Conservation (phyloP, 352 stramenopile genomes). For the Phytophthora citrophthora region DNA sequence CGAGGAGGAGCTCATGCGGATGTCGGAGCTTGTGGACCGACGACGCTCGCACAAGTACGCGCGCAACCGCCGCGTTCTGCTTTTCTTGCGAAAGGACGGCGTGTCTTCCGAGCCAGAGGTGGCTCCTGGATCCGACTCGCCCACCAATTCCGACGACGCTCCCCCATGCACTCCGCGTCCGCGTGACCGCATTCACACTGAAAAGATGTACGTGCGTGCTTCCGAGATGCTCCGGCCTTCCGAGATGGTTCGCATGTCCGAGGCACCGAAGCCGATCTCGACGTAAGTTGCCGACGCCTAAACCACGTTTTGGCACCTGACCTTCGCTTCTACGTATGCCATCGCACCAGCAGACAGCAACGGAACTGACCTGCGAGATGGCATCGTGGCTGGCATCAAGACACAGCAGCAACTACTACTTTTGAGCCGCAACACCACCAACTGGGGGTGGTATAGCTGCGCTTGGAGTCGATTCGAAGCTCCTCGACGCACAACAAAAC, state of each 20-base stretch:
- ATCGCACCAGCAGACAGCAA: slow-evolving; percentile 33
- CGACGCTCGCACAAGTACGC: slow-evolving; percentile 66
- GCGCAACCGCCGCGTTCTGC: slow-evolving; percentile 55
- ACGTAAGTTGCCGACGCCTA: slow-evolving; percentile 11
- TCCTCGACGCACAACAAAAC: slow-evolving; percentile 25
- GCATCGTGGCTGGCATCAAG: slow-evolving; percentile 2
- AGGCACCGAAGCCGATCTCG: slow-evolving; percentile 29
- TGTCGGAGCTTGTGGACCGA: slow-evolving; percentile 54
- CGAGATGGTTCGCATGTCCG: slow-evolving; percentile 30
- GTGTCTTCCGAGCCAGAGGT: slow-evolving; percentile 12
- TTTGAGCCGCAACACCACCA: slow-evolving; percentile 24
- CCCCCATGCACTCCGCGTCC: slow-evolving; percentile 23
- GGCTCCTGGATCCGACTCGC: background rate
- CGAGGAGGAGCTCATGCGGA: slow-evolving; percentile 43
- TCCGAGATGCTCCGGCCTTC: slow-evolving; percentile 41
- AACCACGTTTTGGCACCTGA: background rate
- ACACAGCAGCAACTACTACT: slow-evolving; percentile 5
- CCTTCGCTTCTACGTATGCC: background rate
- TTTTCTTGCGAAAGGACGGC: slow-evolving; percentile 61
- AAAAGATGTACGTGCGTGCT: slow-evolving; percentile 41
- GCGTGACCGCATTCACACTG: slow-evolving; percentile 17
- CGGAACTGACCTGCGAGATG: slow-evolving; percentile 40
- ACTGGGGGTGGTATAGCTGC: slow-evolving; percentile 37
- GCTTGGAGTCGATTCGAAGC: slow-evolving; percentile 27
- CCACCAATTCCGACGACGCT: slow-evolving; percentile 12